phyloP scores from a whole-genome alignment of 2,329 filamentous ascomycete species.

The Cytospora paraplurivora region DNA sequence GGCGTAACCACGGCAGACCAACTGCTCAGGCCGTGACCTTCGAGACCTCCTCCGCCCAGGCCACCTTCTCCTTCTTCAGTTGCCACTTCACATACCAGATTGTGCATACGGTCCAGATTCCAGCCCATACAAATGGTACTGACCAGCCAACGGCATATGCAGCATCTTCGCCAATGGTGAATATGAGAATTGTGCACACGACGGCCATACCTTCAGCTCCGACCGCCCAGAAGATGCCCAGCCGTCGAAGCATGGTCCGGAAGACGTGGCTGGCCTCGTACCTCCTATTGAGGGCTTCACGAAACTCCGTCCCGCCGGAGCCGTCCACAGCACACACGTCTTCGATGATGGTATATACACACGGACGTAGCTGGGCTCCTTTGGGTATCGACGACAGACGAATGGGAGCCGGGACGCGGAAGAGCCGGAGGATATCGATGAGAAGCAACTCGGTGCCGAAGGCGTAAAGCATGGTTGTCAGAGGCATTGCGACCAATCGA shows the following conservation, averaged over 20 bases:
- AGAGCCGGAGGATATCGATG: slow-evolving; percentile 42
- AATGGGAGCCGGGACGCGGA: slow-evolving; percentile 52
- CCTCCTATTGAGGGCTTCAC: slow-evolving; percentile 51
- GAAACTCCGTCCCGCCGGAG: slow-evolving; percentile 56
- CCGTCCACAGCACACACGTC: slow-evolving; percentile 70
- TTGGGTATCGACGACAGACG: slow-evolving; percentile 65
- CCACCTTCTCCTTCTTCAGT: slow-evolving; percentile 33
- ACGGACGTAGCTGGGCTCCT: slow-evolving; percentile 60
- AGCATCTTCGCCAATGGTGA: slow-evolving; percentile 32
- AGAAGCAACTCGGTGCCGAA: slow-evolving; percentile 46
- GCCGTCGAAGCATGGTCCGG: slow-evolving; percentile 52
- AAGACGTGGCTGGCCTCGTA: slow-evolving; percentile 58
- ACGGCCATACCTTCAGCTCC: slow-evolving; percentile 40
- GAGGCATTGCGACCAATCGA: slow-evolving; percentile 53
- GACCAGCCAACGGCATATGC: slow-evolving; percentile 34
- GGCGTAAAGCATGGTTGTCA: slow-evolving; percentile 53
- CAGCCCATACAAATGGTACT: slow-evolving; percentile 34
- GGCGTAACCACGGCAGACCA: background rate
- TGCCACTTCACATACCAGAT: slow-evolving; percentile 34
- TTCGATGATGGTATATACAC: slow-evolving; percentile 66
- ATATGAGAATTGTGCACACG: slow-evolving; percentile 33
- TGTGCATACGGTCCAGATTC: slow-evolving; percentile 33
- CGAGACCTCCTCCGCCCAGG: slow-evolving; percentile 34
- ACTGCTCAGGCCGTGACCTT: slow-evolving; percentile 9
- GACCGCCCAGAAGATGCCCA: slow-evolving; percentile 60